Evolutionary conservation across 2,329 filamentous ascomycete species (phyloP).

Genomic region (Fusarium sacchari): DNA sequence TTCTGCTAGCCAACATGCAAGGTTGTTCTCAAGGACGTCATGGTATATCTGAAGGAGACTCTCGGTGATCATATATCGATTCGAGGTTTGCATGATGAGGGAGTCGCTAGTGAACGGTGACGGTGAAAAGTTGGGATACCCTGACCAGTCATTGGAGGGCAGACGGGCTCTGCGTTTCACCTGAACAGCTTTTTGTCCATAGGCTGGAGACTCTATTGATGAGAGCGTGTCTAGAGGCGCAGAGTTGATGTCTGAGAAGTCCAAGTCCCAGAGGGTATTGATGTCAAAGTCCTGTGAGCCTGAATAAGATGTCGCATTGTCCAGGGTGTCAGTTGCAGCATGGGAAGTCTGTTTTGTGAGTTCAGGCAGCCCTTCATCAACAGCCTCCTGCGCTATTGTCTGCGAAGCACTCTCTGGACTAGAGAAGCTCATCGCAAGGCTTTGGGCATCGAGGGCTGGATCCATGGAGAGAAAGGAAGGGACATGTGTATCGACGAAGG

Average conservation of each 20-base stretch:
- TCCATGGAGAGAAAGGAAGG: not conserved
- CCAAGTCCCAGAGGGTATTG: not conserved
- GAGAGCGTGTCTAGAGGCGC: not conserved
- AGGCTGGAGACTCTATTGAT: not conserved
- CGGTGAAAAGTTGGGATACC: not conserved
- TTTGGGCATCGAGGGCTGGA: not conserved
- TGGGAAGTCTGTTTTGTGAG: accelerated
- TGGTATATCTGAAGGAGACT: not conserved
- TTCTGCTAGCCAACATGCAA: not conserved
- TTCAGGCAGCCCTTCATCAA: not conserved
- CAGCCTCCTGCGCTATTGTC: accelerated
- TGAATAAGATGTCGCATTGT: not conserved
- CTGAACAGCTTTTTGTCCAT: not conserved
- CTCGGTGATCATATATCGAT: not conserved
- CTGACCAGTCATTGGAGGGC: not conserved
- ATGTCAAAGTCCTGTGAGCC: not conserved
- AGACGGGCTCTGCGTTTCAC: not conserved
- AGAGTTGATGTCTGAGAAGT: not conserved
- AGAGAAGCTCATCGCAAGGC: not conserved
- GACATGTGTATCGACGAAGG: not conserved
- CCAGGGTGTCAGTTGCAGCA: not conserved
- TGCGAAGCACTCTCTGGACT: not conserved
- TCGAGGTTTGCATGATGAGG: not conserved
- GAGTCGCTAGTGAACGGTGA: not conserved
- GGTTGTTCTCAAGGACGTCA: not conserved